Evolutionary conservation across 2,329 filamentous ascomycete genomes (phyloP), one percentile per base, ranked within the genome.

Genomic region (Fusarium luffae): DNA sequence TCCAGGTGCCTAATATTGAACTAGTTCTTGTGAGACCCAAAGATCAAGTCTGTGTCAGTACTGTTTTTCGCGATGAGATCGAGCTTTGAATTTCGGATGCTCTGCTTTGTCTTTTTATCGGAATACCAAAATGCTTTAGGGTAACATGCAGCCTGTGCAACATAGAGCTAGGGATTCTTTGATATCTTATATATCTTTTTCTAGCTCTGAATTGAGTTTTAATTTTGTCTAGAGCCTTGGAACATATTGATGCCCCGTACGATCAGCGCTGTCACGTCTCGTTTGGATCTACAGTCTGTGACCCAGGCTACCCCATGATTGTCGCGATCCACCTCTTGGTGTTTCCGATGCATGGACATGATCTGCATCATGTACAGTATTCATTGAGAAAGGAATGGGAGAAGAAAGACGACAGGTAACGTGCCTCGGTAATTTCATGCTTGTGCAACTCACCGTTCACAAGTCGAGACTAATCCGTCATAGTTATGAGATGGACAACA

Each of bases 221-320:
- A 21, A 14, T 5, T 7, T 12, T 37, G 10, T n/a, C 23, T 18
- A 19, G n/a, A 21, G 21, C 16, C 23, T 42, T 52, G 23, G 34
- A 52, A 10, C 11, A 16, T 40, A 55, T 44, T 30, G 42, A 51
- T 64, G 27, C 43, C 41, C 32, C 28, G 32, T 13, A 51, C 23
- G 68, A 70, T 70, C 58, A 68, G 67, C 67, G 50, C 58, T 64
- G 63, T 42, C 63, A 70, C 21, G 19, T 19, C 48, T 28, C 27
- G 27, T 41, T 43, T 42, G 21, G 48, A 64, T 43, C 34, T 69
- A 63, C 47, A 46, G 50, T 52, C 40, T 34, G 18, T 54, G 32
- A 23, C 16, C 19, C n/a, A 40, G 25, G 21, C 44, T 54, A 63
- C 46, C 62, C 67, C 67, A 68, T 56, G 49, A 59, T 69, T 54